Percentiles rank a stretch among this genome's conserved stretches.
phyloP scores from a whole-genome alignment of 345 rosid genomes.

The Salix brachista region DNA sequence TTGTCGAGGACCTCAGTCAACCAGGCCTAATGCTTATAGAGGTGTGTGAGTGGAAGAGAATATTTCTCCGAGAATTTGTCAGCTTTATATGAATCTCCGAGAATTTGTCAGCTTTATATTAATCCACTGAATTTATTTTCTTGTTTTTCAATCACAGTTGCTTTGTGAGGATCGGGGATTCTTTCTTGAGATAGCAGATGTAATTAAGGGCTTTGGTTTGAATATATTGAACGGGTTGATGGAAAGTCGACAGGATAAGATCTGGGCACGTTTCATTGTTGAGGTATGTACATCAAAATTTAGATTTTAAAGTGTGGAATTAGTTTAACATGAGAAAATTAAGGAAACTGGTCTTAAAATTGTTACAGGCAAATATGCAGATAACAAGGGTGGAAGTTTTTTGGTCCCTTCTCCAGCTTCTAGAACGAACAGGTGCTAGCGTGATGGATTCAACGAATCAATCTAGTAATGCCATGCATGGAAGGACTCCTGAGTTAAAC shows the following conservation, averaged over 20 bases:
- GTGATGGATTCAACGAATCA: conserved; percentile 31
- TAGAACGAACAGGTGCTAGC: conserved; percentile 37
- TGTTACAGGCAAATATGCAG: conserved; percentile 51
- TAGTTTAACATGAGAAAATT: background rate
- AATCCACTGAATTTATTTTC: background rate
- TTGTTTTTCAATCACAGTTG: conserved; percentile 47
- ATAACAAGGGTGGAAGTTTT: conserved; percentile 69
- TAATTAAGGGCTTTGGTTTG: conserved; percentile 64
- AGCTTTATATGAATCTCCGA: background rate
- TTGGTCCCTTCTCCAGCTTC: conserved; percentile 75
- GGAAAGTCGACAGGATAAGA: conserved; percentile 54
- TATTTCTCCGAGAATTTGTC: background rate
- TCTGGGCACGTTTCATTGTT: conserved; percentile 81
- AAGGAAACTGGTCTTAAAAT: conserved; percentile 8
- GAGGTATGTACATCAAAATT: conserved; percentile 45
- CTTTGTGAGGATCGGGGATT: conserved; percentile 68
- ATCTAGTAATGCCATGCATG: conserved; percentile 22
- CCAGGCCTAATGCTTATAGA: conserved; percentile 87
- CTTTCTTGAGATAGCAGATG: conserved; percentile 80
- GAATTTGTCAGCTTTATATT: background rate
- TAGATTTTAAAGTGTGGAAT: background rate
- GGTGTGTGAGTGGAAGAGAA: conserved; percentile 34
- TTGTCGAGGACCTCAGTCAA: conserved; percentile 67
- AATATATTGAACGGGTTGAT: conserved; percentile 75
- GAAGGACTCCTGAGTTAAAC: conserved; percentile 24